A percentile compares a stretch with the other conserved stretches of the same genome.
phyloP scores from a whole-genome alignment of 2,329 filamentous ascomycete genomes.

The Pestalotiopsis sp. region DNA sequence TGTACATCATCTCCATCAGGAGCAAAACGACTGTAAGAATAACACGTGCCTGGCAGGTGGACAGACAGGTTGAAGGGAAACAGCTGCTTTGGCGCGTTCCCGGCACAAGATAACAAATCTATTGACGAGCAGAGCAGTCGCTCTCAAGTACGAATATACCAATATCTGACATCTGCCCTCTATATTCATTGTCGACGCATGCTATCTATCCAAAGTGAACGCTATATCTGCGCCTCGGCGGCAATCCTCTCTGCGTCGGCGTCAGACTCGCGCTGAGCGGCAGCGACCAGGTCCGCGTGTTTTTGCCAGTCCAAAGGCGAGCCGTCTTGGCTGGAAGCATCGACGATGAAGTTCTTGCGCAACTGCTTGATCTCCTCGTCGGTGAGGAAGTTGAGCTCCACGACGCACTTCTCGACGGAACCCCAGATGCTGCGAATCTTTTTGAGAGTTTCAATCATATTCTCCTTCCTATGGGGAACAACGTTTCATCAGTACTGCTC shows the following conservation, averaged over 20 bases:
- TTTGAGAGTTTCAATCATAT: constrained; percentile 50
- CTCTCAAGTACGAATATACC: neutral
- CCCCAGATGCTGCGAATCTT: constrained; percentile 64
- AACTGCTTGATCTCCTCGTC: constrained; percentile 51
- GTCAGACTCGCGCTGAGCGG: neutral
- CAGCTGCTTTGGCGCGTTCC: neutral
- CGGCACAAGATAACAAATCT: neutral
- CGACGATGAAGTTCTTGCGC: constrained; percentile 30
- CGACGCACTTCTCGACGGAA: constrained; percentile 65
- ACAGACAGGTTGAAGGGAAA: neutral
- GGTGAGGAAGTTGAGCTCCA: constrained; percentile 58
- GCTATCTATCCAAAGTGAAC: neutral
- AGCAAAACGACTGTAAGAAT: constrained; percentile 1
- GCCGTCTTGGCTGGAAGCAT: constrained; percentile 16
- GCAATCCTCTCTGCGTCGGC: constrained; percentile 9
- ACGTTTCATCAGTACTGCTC: neutral
- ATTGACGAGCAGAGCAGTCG: neutral
- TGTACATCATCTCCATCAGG: constrained; percentile 3
- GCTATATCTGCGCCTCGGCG: constrained; percentile 2
- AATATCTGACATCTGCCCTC: neutral
- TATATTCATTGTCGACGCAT: neutral
- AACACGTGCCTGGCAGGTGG: neutral
- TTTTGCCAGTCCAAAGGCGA: constrained; percentile 5
- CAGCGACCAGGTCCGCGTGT: constrained; percentile 3
- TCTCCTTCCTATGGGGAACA: constrained; percentile 40